Conservation (phyloP, 2,329 filamentous ascomycete species). For the Microdochium trichocladiopsis region DNA sequence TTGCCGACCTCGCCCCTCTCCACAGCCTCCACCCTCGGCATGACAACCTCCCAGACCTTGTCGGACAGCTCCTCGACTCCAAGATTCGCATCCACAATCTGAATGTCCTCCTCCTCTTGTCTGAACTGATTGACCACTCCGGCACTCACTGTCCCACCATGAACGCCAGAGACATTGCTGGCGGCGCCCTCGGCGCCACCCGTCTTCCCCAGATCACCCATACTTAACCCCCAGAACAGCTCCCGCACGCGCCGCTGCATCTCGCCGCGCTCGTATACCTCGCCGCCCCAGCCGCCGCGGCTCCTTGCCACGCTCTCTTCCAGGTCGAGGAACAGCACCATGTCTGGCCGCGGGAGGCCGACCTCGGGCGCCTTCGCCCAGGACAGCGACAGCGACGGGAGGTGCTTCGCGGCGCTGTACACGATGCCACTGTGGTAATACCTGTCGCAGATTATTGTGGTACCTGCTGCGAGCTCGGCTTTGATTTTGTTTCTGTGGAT, state of each 20-base stretch:
- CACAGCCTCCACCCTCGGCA: constrained; percentile 37
- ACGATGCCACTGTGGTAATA: constrained; percentile 95
- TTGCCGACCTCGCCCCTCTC: constrained; percentile 41
- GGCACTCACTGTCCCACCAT: constrained; percentile 6
- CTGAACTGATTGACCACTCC: constrained; percentile 23
- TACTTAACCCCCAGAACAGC: constrained; percentile 57
- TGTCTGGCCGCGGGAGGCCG: constrained; percentile 79
- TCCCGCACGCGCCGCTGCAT: constrained; percentile 76
- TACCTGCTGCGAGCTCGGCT: constrained; percentile 53
- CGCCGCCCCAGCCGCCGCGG: constrained; percentile 80
- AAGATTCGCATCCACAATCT: constrained; percentile 46
- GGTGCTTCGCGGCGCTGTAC: constrained; percentile 83
- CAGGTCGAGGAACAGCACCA: constrained; percentile 82
- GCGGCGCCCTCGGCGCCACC: constrained; percentile 2
- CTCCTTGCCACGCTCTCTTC: constrained; percentile 63
- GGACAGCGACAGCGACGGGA: constrained; percentile 57
- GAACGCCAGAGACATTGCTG: constrained; percentile 10
- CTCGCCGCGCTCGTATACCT: constrained; percentile 79
- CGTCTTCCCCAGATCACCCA: constrained; percentile 31
- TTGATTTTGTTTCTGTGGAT: constrained; percentile 41
- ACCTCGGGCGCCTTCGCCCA: constrained; percentile 85
- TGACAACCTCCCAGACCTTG: constrained; percentile 46
- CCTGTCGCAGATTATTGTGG: constrained; percentile 77
- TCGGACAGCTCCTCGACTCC: constrained; percentile 50
- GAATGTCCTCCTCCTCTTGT: constrained; percentile 46